A percentile compares a stretch with the other conserved stretches of the same genome.
Conservation (phyloP, 495 filamentous ascomycete species). For the Podospora tetraspora region DNA sequence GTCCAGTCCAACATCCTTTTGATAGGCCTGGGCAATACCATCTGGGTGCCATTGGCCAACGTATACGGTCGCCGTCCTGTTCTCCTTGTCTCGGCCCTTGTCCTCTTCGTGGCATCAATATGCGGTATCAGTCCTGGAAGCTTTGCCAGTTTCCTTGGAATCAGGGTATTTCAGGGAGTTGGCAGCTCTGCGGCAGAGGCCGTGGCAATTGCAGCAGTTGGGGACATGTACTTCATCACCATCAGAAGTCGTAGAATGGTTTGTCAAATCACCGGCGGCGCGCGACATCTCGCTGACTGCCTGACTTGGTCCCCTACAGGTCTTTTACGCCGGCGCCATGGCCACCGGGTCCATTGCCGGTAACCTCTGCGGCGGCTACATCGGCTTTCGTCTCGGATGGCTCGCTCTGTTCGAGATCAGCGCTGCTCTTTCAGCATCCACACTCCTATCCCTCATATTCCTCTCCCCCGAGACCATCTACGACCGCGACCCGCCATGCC, state of each 20-base stretch:
- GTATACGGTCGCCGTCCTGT: conserved; percentile 52
- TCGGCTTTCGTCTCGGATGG: conserved; percentile 39
- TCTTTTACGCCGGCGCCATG: conserved; percentile 48
- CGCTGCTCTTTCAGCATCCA: conserved; percentile 33
- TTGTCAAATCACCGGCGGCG: background rate
- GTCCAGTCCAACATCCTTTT: conserved; percentile 27
- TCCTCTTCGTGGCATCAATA: conserved; percentile 42
- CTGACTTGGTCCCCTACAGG: conserved; percentile 19
- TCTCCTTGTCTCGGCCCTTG: conserved; percentile 44
- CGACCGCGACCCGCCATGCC: conserved; percentile 23
- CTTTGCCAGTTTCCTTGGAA: conserved; percentile 40
- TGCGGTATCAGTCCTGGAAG: conserved; percentile 41
- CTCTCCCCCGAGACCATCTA: conserved; percentile 55
- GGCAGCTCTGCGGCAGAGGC: conserved; percentile 52
- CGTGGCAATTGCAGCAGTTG: conserved; percentile 50
- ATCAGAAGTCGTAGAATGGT: conserved; percentile 49
- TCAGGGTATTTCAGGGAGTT: conserved; percentile 47
- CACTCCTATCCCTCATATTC: conserved; percentile 34
- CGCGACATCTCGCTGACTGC: background rate
- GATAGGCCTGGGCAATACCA: conserved; percentile 28
- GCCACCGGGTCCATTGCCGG: conserved; percentile 47
- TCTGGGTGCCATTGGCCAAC: conserved; percentile 55
- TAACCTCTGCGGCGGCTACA: conserved; percentile 47
- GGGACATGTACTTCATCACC: conserved; percentile 48
- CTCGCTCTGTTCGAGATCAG: conserved; percentile 41